Conservation (phyloP, 352 stramenopile genomes). For the Albugo candida region DNA sequence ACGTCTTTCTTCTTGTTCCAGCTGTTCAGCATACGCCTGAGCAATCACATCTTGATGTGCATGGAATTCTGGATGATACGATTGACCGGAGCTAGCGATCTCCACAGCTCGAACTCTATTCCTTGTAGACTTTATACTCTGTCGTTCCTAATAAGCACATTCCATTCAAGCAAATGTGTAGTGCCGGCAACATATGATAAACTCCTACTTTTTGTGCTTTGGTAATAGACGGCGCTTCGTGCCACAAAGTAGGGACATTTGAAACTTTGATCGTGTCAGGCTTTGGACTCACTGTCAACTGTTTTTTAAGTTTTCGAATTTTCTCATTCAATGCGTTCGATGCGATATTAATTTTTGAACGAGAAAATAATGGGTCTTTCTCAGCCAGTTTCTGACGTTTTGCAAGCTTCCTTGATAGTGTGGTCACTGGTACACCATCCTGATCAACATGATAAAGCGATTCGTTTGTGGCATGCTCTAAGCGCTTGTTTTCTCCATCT, state of each 20-base stretch:
- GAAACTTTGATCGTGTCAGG: constrained; percentile 3
- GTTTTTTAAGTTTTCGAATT: constrained; percentile 35
- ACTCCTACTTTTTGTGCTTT: constrained; percentile 7
- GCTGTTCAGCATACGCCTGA: constrained; percentile 38
- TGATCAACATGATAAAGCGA: constrained; percentile 71
- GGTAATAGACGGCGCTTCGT: constrained; percentile 1
- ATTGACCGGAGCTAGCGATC: constrained; percentile 52
- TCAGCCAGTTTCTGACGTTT: constrained; percentile 57
- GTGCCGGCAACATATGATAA: neutral
- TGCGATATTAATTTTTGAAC: constrained; percentile 42
- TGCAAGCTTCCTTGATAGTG: constrained; percentile 11
- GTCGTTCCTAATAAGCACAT: constrained; percentile 11
- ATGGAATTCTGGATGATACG: constrained; percentile 70
- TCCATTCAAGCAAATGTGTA: neutral
- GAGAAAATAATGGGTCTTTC: constrained; percentile 46
- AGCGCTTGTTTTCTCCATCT: constrained; percentile 56
- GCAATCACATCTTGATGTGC: constrained; percentile 66
- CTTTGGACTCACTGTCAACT: constrained; percentile 14
- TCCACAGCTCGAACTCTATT: constrained; percentile 56
- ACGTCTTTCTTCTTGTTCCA: constrained; percentile 34
- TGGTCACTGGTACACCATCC: constrained; percentile 11
- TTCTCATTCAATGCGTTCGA: constrained; percentile 35
- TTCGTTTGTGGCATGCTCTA: constrained; percentile 42
- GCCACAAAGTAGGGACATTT: constrained; percentile 17
- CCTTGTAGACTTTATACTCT: constrained; percentile 33